Evolutionary conservation across 345 rosid species (phyloP), one percentile per base, ranked within the genome.

Genomic region (Erodium maritimum): DNA sequence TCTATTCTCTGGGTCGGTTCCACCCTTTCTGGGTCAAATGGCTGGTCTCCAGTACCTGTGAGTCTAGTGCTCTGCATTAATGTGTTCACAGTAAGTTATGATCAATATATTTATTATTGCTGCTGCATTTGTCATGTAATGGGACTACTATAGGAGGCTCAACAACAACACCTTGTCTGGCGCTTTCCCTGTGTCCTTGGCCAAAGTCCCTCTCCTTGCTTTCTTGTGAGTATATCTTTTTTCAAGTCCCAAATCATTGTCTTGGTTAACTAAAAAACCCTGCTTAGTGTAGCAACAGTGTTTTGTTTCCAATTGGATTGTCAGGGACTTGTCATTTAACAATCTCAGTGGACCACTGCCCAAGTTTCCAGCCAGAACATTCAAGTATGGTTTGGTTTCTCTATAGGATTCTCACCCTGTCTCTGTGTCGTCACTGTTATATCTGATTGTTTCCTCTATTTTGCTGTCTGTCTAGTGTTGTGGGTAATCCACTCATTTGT

Each of bases 121-220:
- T n/a, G 69, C 42, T 61, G 42, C 5, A 65, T 29, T 79, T 68
- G 73, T 69, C 71, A 21, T 76, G 79, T 71, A 67, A 79, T 74
- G 86, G 61, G 65, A 57, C 48, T 69, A n/a, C n/a, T n/a, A n/a
- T 16, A 91, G 97, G 82, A 88, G 97, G 77, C 79, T 91, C 73
- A 91, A 91, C 82, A 88, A 91, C 74, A 91, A 91, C 67, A 85
- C 89, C 76, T 75, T 91, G 66, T 79, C 86, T 68, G 96, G 97
- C 56, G 76, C 83, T 58, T 80, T 88, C 59, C 96, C 97, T 55
- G 78, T 69, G 56, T 79, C 85, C 68, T 65, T 91, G 29, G 80
- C 90, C 74, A 79, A 82, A 78, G 73, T 79, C 69, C 75, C 91
- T 63, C 77, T 63, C 61, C 96, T 91, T 65, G 79, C 86, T 37